phyloP scores from a whole-genome alignment of 2,329 filamentous ascomycete species.

The Sporothrix globosa region DNA sequence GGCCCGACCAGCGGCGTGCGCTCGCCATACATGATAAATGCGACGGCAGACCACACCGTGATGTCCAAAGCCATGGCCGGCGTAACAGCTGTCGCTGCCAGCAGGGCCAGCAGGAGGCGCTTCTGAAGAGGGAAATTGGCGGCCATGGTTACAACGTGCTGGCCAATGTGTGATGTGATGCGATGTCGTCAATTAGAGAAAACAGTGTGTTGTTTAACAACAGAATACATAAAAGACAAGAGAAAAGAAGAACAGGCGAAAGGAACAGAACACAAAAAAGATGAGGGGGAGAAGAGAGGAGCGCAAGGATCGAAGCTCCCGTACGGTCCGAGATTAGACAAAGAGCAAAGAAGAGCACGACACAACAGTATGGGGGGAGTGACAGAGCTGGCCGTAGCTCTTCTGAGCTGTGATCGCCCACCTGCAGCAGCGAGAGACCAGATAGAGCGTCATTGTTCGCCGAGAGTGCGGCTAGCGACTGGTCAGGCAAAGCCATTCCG shows the following conservation, averaged over 20 bases:
- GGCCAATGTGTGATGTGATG: not conserved
- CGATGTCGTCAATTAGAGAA: not conserved
- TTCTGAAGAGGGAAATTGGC: not conserved
- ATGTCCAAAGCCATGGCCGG: slow-evolving; percentile 37
- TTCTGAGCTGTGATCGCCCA: slow-evolving; percentile 9
- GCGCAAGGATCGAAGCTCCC: not conserved
- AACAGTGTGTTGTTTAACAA: not conserved
- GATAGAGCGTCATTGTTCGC: slow-evolving; percentile 14
- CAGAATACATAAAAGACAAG: not conserved
- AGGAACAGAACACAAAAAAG: not conserved
- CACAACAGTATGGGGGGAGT: not conserved
- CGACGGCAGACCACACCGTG: slow-evolving; percentile 55
- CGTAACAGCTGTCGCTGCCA: not conserved
- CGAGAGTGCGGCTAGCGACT: not conserved
- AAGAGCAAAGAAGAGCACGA: not conserved
- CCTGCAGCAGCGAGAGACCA: not conserved
- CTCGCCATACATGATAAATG: slow-evolving; percentile 58
- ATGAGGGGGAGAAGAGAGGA: not conserved
- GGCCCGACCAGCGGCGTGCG: slow-evolving; percentile 49
- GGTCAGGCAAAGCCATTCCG: not conserved
- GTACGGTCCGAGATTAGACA: not conserved
- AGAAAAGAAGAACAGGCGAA: not conserved
- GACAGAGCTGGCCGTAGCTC: slow-evolving; percentile 1
- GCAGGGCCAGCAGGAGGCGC: slow-evolving; percentile 19
- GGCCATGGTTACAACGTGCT: slow-evolving; percentile 10